Evolutionary conservation across 1,284 basidiomycete genomes (phyloP).

Genomic region (Trichosporon faecale): DNA sequence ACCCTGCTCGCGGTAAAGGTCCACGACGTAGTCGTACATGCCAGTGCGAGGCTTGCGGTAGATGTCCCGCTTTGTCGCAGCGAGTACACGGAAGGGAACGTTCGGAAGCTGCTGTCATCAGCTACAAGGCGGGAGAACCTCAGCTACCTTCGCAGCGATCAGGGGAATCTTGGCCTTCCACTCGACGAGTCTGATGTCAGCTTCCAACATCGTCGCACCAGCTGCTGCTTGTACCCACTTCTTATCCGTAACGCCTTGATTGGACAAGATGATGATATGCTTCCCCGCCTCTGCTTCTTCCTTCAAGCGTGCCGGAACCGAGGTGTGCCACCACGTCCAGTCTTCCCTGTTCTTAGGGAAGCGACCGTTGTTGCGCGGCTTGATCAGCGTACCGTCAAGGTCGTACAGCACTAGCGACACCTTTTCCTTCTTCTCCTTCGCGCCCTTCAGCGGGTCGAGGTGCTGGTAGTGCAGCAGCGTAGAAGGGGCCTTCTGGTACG

Average conservation of each 20-base stretch:
- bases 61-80: conserved; percentile 62
- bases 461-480: conserved; percentile 44
- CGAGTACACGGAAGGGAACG: conserved; percentile 75
- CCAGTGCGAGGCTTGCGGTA: conserved; percentile 87
- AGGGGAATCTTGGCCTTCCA: conserved; percentile 74
- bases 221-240: neutral
- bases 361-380: conserved; percentile 57
- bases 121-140: neutral
- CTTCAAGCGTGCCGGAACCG: conserved; percentile 65
- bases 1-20: conserved; percentile 60
- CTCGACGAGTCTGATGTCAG: conserved; percentile 31
- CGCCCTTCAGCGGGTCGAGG: conserved; percentile 40
- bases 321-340: conserved; percentile 74
- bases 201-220: neutral
- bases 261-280: conserved; percentile 73
- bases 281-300: conserved; percentile 65
- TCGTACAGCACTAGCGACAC: conserved; percentile 75
- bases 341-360: conserved; percentile 56
- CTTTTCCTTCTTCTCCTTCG: conserved; percentile 22
- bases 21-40: conserved; percentile 73
- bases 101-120: conserved; percentile 16
- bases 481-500: conserved; percentile 29
- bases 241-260: conserved; percentile 60
- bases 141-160: conserved; percentile 66
- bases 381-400: conserved; percentile 82